A percentile compares a stretch with the other conserved stretches of the same genome.
Conservation (phyloP, 768 basidiomycete genomes). For the Terana coerulea region DNA sequence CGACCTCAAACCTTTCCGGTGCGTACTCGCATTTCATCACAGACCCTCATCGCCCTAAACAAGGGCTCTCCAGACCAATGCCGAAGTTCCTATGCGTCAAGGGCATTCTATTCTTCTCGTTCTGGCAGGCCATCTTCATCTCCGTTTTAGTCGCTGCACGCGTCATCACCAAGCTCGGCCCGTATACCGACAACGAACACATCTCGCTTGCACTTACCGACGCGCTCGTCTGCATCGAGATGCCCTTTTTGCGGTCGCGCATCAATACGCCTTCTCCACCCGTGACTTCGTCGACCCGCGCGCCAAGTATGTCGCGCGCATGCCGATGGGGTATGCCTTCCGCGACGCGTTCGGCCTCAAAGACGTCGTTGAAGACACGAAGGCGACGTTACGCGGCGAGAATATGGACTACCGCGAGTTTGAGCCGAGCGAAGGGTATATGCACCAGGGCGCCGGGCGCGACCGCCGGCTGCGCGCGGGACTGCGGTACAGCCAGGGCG, state of each 20-base stretch:
- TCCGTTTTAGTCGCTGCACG: constrained; percentile 86
- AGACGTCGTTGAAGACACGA: constrained; percentile 85
- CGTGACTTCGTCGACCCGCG: constrained; percentile 76
- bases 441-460: constrained; percentile 86
- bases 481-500: constrained; percentile 87
- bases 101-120: constrained; percentile 96
- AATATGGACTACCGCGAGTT: constrained; percentile 96
- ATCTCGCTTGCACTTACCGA: constrained; percentile 91
- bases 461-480: constrained; percentile 89
- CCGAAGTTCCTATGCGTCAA: constrained; percentile 99
- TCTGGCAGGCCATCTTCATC: constrained; percentile 91
- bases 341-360: constrained; percentile 83
- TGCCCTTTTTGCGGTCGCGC: constrained; percentile 97
- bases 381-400: constrained; percentile 76
- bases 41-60: not conserved
- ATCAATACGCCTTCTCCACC: constrained; percentile 92
- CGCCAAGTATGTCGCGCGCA: constrained; percentile 72
- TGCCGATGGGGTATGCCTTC: constrained; percentile 84
- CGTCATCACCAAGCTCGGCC: constrained; percentile 73
- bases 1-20: constrained; percentile 89
- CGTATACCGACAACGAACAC: constrained; percentile 83
- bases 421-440: constrained; percentile 90
- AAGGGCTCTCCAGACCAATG: constrained; percentile 54
- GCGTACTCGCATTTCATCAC: constrained; percentile 22
- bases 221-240: constrained; percentile 90